Conservation (phyloP, 2,329 filamentous ascomycete species). For the Fusarium penzigii region DNA sequence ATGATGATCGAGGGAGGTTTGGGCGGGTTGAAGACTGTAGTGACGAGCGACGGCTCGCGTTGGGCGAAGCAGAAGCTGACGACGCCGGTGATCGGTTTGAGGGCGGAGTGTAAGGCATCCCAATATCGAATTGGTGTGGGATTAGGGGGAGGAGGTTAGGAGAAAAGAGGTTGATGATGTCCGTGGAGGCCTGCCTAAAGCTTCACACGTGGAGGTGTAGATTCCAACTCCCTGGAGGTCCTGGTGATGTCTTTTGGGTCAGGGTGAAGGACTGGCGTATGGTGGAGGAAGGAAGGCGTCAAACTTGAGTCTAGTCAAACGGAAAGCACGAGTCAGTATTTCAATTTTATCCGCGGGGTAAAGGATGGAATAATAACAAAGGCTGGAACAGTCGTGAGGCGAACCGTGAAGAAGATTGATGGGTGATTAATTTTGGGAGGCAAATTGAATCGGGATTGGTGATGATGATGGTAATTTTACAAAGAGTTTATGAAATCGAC, state of each 20-base stretch:
- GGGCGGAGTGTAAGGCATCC: constrained; percentile 89
- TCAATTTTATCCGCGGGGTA: no score
- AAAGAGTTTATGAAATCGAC: not conserved
- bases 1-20: constrained; percentile 62
- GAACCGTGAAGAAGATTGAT: not conserved
- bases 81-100: constrained; percentile 64
- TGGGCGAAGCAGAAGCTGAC: constrained; percentile 58
- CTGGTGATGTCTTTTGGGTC: not conserved
- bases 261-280: not conserved
- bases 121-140: constrained; percentile 32
- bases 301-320: not conserved
- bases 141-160: constrained; percentile 10
- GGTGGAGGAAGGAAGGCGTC: not conserved
- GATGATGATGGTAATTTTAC: not conserved
- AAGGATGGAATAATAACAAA: no score
- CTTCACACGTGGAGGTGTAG: constrained; percentile 21
- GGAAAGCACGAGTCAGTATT: not conserved
- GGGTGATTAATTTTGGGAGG: not conserved
- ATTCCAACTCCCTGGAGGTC: constrained; percentile 3
- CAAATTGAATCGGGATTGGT: not conserved
- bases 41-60: constrained; percentile 59
- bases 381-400: not conserved
- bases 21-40: constrained; percentile 53
- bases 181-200: constrained; percentile 24
- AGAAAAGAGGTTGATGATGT: constrained; percentile 14